Evolutionary conservation across 192 early-diverging fungal genomes (phyloP).

Genomic region (Coemansia erecta): DNA sequence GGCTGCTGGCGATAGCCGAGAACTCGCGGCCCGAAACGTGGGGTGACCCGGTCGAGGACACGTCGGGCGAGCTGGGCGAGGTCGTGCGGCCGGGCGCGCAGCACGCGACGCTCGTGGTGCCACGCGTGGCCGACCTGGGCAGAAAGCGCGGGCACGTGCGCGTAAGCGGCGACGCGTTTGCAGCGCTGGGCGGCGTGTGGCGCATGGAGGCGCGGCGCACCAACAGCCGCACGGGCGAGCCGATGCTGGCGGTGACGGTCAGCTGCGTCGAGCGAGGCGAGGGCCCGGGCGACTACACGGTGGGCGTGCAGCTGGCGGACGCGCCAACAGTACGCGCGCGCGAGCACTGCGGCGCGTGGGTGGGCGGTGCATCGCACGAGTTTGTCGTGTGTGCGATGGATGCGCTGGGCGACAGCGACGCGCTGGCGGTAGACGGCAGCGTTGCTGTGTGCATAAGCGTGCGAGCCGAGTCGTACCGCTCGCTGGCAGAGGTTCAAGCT

Average conservation of each 20-base stretch:
- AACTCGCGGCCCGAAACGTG: conserved; percentile 19
- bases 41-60: neutral
- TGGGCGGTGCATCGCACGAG: conserved; percentile 7
- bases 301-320: conserved; percentile 13
- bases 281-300: neutral
- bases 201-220: conserved; percentile 24
- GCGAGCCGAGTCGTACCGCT: conserved; percentile 19
- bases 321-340: neutral
- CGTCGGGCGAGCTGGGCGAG: neutral
- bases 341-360: neutral
- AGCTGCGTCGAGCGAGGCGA: conserved; percentile 24
- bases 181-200: conserved; percentile 40
- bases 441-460: conserved; percentile 25
- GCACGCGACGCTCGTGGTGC: conserved; percentile 13
- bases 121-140: conserved; percentile 30
- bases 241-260: conserved; percentile 21
- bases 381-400: conserved; percentile 30
- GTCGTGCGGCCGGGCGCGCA: conserved; percentile 11
- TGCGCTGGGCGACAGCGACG: conserved; percentile 5
- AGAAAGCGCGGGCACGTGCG: conserved; percentile 45
- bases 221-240: conserved; percentile 28
- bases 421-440: conserved; percentile 13
- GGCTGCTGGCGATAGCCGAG: conserved; percentile 12
- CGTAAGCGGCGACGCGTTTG: conserved; percentile 20
- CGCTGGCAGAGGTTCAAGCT: conserved; percentile 20